phyloP scores from a whole-genome alignment of 306 rosid genomes.

The Dalbergia cochinchinensis region DNA sequence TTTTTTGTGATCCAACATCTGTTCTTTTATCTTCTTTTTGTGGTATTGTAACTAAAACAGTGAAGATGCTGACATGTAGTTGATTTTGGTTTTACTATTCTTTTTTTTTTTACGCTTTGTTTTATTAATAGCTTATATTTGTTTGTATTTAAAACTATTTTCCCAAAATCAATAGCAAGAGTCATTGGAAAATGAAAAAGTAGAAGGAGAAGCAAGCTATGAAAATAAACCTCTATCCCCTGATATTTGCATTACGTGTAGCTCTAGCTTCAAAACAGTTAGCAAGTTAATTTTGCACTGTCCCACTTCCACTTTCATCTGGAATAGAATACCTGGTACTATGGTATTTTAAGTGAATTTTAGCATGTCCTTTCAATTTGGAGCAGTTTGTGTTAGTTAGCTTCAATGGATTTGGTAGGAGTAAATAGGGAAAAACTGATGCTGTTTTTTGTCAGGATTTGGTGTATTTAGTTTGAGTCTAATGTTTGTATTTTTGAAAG shows the following conservation, averaged over 20 bases:
- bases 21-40: constrained; percentile 12
- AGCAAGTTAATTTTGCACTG: not conserved
- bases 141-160: not conserved
- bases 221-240: not conserved
- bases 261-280: not conserved
- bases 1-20: constrained; percentile 1
- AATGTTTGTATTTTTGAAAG: not conserved
- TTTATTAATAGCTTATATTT: not conserved
- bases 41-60: not conserved
- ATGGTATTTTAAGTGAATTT: constrained; percentile 11
- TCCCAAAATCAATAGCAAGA: not conserved
- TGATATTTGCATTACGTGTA: not conserved
- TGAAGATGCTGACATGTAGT: not conserved
- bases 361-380: not conserved
- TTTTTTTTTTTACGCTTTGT: not conserved
- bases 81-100: not conserved
- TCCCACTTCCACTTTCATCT: constrained; percentile 5
- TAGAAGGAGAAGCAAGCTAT: constrained; percentile 4
- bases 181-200: constrained; percentile 1
- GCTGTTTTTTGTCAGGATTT: not conserved
- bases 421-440: not conserved
- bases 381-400: constrained; percentile 5
- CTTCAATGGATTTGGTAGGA: not conserved
- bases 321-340: not conserved
- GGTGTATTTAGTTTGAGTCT: not conserved